These are phyloP conservation scores for Angophora floribunda DNA, from an alignment of 345 rosid species.

Conservation along the genomic window DNA sequence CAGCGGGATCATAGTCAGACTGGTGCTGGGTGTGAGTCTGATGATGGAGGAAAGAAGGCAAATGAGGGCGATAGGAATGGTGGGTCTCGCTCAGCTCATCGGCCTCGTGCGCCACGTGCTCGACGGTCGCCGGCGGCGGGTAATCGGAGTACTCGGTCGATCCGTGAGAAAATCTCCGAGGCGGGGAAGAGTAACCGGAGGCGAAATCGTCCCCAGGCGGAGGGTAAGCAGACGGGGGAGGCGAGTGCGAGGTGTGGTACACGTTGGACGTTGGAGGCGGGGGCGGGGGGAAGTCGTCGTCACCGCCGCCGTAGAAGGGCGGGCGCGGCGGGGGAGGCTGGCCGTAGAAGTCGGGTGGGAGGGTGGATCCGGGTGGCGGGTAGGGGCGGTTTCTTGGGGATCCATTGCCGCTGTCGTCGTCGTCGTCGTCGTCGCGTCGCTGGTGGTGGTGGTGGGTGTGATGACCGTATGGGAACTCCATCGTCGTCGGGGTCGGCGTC, in stretches of 20 bases:
- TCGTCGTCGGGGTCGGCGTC: neutral
- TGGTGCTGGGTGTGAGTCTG: conserved; percentile 14
- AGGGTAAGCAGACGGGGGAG: neutral
- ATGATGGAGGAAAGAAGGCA: conserved; percentile 26
- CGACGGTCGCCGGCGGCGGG: conserved; percentile 1
- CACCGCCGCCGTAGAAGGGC: neutral
- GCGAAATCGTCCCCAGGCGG: neutral
- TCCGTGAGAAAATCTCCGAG: conserved; percentile 30
- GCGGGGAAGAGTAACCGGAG: conserved; percentile 6
- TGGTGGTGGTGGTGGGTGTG: conserved; percentile 17
- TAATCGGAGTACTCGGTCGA: conserved; percentile 14
- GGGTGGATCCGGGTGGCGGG: conserved; percentile 1
- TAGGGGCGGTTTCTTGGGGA: neutral
- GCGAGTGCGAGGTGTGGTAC: neutral
- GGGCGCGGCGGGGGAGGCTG: conserved; percentile 9
- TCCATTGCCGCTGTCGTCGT: neutral
- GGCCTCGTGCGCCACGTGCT: conserved; percentile 27
- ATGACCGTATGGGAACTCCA: conserved; percentile 42
- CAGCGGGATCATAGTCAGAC: conserved; percentile 1
- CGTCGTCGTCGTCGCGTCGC: conserved; percentile 13
- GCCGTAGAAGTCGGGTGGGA: neutral
- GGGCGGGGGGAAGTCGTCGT: conserved; percentile 7
- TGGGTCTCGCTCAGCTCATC: conserved; percentile 5
- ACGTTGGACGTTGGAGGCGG: conserved; percentile 3
- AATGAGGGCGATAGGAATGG: conserved; percentile 20